Conservation (phyloP, 1,284 basidiomycete species). For the Trichosporon inkin region DNA sequence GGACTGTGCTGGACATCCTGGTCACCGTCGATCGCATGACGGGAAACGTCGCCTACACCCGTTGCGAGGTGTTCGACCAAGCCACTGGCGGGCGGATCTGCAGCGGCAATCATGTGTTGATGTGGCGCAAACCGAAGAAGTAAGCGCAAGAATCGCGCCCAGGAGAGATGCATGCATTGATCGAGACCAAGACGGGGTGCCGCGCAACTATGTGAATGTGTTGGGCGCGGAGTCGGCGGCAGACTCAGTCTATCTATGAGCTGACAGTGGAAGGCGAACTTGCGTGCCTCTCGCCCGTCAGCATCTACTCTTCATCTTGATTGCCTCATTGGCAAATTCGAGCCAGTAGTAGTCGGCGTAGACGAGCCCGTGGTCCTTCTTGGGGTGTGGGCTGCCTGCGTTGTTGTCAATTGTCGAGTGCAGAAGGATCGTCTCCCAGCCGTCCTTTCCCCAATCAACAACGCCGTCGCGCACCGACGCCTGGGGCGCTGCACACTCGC, state of each 20-base stretch:
- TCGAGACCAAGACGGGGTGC: no score
- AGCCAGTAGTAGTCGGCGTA: conserved; percentile 42
- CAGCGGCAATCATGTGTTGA: conserved; percentile 17
- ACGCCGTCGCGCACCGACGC: conserved; percentile 22
- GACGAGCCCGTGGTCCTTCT: conserved; percentile 37
- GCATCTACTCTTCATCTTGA: conserved; percentile 21
- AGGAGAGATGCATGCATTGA: no score
- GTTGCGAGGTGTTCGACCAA: conserved; percentile 13
- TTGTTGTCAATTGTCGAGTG: conserved; percentile 39
- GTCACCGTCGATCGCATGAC: conserved; percentile 17
- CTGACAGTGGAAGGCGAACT: no score
- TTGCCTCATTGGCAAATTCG: conserved; percentile 36
- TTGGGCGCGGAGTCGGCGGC: no score
- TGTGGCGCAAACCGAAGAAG: conserved; percentile 14
- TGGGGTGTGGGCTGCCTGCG: conserved; percentile 13
- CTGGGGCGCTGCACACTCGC: conserved; percentile 23
- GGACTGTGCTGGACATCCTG: conserved; percentile 9
- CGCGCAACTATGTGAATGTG: no score
- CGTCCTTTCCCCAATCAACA: conserved; percentile 33
- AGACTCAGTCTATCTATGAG: no score
- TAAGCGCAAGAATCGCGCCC: neutral
- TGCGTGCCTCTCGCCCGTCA: no score
- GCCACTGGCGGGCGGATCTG: conserved; percentile 6
- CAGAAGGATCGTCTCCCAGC: conserved; percentile 39
- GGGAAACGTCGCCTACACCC: conserved; percentile 12